Base-by-base conservation (phyloP, 352 stramenopile genomes). In the Elongisporangium senticosum region DNA sequence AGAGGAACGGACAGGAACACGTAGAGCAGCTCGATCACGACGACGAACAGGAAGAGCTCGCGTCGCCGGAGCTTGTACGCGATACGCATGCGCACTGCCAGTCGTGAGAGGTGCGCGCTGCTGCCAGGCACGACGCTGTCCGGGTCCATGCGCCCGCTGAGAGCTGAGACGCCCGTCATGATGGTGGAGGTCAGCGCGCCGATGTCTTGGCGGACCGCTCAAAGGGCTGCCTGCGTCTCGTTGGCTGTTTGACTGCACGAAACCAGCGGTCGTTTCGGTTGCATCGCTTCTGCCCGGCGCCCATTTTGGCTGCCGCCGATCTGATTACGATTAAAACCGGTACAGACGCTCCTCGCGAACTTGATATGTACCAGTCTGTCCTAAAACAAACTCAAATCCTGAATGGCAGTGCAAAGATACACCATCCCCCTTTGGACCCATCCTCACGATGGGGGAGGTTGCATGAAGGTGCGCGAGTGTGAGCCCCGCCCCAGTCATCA, bases 1-100 rank as follows among this genome's bases (percentile, higher is more conserved):
- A 90, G 65, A 15, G 79, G 81, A 4, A 91, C 58, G 14, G 71
- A 89, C 21, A 79, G 17, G 37, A 86, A 67, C 19, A 80, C 59
- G 67, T 91, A 91, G 20, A 81, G 33, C 53, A 79, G 60, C 54
- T 75, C 68, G 19, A 54, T 43, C 8, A 72, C 51, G 14, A 72
- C 51, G 55, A 75, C 58, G 24, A 62, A 53, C 14, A 72, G 39
- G 48, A 75, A 75, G 39, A 72, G 49, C 5, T 39, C 50, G 11
- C 68, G 68, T 15, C 52, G 59, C 40, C 49, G 59, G 11, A 53
- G 61, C 22, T 53, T 50, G 39, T 58, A 87, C 33, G 72, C 70
- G 23, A 65, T 61, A 11, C 22, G 51, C 10, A 23, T 13, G n/a
- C 48, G 48, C 11, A 10, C 33, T 17, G 33, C 11, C 4, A 43